Base-by-base conservation (phyloP, 805 yeast genomes). In the Wickerhamiella slavikovae region DNA sequence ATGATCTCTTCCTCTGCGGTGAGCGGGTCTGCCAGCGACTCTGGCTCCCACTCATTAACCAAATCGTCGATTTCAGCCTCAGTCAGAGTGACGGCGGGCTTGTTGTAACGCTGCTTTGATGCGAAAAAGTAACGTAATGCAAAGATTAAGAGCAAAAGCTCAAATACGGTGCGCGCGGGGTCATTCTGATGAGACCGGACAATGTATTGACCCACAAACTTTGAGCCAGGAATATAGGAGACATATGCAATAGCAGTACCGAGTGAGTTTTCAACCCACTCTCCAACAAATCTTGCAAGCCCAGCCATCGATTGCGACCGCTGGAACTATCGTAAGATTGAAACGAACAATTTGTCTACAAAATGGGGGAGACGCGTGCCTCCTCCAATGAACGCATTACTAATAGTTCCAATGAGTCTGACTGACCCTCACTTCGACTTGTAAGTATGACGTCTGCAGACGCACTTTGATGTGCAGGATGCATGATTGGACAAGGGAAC, bases 21-120 rank as follows among this genome's bases (percentile, higher is more conserved):
- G 3, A 75, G 47, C 1, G 65, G 62, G 17, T 64, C 60, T 4
- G 75, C 80, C 25, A 89, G 51, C 0, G 93, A 78, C 44, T 71
- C 89, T 0, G 98, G 96, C 36, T 65, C 66, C 98, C 98, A 89
- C 34, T 83, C 95, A 6, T 69, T 74, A 30, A 79, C 67, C 33
- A 89, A 62, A 27, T 75, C 85, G 41, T 83, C 85, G 21, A 80
- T 61, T 44, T 85, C 98, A 31, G 42, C 39, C 12, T 52, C 51
- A 20, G 43, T 39, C 23, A 57, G 44, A 37, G 62, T 62, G 32
- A 80, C 74, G 38, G 67, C 63, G 38, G 74, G 76, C 25, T 70
- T 62, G 47, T 71, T 67, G 41, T 67, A 78, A 40, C 75, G 74
- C 49, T 70, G 75, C 57, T 69, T 76, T 23, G 75, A 73, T 34